Evolutionary conservation across 257 asterid species (phyloP).

Genomic region (Jacaranda copaia): DNA sequence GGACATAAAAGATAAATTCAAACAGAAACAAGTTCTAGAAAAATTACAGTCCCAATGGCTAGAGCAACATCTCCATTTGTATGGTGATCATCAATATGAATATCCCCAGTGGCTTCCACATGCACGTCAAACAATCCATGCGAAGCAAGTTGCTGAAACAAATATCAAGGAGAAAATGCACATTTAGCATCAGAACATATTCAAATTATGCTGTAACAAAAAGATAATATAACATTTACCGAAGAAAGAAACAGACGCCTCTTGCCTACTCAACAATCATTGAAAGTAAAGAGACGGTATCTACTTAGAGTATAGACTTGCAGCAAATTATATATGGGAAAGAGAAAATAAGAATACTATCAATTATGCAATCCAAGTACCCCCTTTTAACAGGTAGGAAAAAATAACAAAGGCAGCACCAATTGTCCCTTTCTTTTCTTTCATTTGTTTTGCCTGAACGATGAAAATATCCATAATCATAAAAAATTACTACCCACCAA

Average conservation of each 20-base stretch:
- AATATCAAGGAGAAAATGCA: slow-evolving; percentile 20
- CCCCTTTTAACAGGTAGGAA: too few species aligned
- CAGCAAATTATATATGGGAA: too few species aligned
- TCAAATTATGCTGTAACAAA: too few species aligned
- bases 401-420: too few species aligned
- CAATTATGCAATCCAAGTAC: too few species aligned
- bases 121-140: slow-evolving; percentile 84
- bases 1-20: background rate
- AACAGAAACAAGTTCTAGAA: background rate
- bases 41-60: slow-evolving; percentile 87
- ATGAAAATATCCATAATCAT: background rate
- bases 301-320: too few species aligned
- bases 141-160: slow-evolving; percentile 89
- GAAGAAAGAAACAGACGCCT: background rate
- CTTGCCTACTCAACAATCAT: slow-evolving; percentile 7
- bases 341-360: too few species aligned
- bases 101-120: slow-evolving; percentile 89
- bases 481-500: background rate
- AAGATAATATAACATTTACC: background rate
- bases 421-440: background rate
- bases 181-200: slow-evolving; percentile 25
- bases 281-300: background rate
- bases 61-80: slow-evolving; percentile 91
- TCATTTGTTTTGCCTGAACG: background rate
- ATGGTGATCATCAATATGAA: slow-evolving; percentile 94